Conservation (phyloP, 2,329 filamentous ascomycete genomes). For the Boeremia exigua region DNA sequence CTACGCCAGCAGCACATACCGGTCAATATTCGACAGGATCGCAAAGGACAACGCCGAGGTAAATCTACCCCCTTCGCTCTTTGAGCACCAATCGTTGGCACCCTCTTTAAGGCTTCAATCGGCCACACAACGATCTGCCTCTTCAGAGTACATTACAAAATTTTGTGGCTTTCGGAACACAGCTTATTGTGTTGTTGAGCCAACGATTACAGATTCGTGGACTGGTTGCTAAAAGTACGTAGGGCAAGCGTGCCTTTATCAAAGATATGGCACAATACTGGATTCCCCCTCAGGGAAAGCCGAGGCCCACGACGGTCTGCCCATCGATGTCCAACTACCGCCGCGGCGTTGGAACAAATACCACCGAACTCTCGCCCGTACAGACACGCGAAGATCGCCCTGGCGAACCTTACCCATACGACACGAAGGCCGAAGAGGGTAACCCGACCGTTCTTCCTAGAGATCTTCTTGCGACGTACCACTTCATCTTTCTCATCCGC, state of each 20-base stretch:
- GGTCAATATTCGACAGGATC: slow-evolving; percentile 78
- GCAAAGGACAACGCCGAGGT: slow-evolving; percentile 77
- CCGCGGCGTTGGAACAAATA: slow-evolving; percentile 65
- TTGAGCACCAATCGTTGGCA: slow-evolving; percentile 5
- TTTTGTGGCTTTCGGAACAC: background rate
- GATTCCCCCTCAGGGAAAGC: slow-evolving; percentile 72
- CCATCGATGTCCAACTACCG: slow-evolving; percentile 72
- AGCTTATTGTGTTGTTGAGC: background rate
- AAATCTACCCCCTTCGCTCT: slow-evolving; percentile 38
- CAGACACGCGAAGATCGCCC: slow-evolving; percentile 32
- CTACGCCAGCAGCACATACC: slow-evolving; percentile 73
- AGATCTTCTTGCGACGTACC: slow-evolving; percentile 76
- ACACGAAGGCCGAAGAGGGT: slow-evolving; percentile 64
- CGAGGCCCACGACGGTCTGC: slow-evolving; percentile 67
- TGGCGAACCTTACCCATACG: slow-evolving; percentile 63
- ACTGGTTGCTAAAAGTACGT: slow-evolving; percentile 26
- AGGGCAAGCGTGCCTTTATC: slow-evolving; percentile 95
- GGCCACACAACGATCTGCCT: background rate
- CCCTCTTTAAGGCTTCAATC: background rate
- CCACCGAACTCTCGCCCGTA: slow-evolving; percentile 42
- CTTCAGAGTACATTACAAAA: background rate
- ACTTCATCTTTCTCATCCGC: slow-evolving; percentile 96
- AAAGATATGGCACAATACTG: slow-evolving; percentile 98
- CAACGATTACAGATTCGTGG: background rate
- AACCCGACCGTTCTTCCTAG: slow-evolving; percentile 88